These are phyloP conservation scores for Aschersonia sp. DNA, from an alignment of 2,329 filamentous ascomycete genomes.

Conservation along the genomic window DNA sequence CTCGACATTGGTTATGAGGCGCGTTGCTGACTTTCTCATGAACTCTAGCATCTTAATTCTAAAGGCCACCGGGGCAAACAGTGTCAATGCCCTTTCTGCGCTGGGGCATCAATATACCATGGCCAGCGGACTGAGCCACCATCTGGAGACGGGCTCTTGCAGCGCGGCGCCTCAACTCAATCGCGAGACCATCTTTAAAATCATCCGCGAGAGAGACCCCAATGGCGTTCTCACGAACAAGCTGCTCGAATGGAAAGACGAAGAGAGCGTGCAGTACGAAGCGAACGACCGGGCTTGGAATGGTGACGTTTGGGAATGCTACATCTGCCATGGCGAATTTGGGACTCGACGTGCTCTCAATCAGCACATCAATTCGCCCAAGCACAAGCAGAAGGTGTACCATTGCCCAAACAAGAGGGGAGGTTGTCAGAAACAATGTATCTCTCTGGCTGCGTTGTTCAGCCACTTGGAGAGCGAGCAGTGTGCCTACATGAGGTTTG, in stretches of 20 bases:
- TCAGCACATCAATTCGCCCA: slow-evolving; percentile 36
- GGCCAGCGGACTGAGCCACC: slow-evolving; percentile 36
- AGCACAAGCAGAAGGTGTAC: slow-evolving; percentile 21
- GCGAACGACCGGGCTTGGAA: slow-evolving; percentile 28
- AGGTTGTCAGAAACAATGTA: slow-evolving; percentile 21
- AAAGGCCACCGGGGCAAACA: slow-evolving; percentile 27
- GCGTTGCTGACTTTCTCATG: background rate
- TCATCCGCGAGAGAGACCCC: slow-evolving; percentile 30
- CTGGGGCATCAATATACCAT: slow-evolving; percentile 24
- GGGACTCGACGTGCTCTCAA: slow-evolving; percentile 19
- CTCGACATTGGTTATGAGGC: background rate
- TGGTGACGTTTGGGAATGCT: slow-evolving; percentile 12
- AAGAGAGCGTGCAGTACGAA: slow-evolving; percentile 13
- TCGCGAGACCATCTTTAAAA: slow-evolving; percentile 29
- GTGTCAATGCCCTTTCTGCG: slow-evolving; percentile 41
- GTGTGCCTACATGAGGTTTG: slow-evolving; percentile 23
- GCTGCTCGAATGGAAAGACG: slow-evolving; percentile 26
- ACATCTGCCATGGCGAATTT: slow-evolving; percentile 32
- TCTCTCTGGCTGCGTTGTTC: slow-evolving; percentile 21
- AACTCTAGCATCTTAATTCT: slow-evolving; percentile 38
- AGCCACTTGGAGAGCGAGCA: slow-evolving; percentile 30
- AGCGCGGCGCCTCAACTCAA: slow-evolving; percentile 25
- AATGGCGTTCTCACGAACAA: slow-evolving; percentile 33
- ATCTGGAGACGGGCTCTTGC: slow-evolving; percentile 41
- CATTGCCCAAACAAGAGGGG: slow-evolving; percentile 19